Conservation (phyloP, 192 early-diverging fungal genomes). For the Dissophora globulifera region DNA sequence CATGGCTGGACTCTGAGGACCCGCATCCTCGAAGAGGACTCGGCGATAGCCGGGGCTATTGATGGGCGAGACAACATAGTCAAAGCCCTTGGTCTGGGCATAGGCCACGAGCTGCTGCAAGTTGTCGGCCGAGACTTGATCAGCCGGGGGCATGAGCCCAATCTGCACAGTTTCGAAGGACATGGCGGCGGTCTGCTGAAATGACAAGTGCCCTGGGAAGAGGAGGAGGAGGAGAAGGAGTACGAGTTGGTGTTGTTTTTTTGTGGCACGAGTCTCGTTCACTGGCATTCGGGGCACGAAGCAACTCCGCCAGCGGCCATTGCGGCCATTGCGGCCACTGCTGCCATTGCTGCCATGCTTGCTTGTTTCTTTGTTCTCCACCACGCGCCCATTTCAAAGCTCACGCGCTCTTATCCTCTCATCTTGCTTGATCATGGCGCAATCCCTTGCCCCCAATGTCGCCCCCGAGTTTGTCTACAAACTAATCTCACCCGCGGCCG, state of each 20-base stretch:
- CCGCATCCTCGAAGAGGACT: conserved; percentile 48
- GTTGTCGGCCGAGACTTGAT: conserved; percentile 22
- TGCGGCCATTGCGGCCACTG: too few relatives aligned
- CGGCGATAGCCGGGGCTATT: conserved; percentile 58
- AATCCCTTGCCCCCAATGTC: conserved; percentile 23
- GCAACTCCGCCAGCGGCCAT: too few relatives aligned
- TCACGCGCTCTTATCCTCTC: too few relatives aligned
- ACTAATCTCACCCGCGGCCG: conserved; percentile 28
- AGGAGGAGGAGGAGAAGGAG: too few relatives aligned
- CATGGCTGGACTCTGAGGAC: conserved; percentile 28
- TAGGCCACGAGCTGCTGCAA: conserved; percentile 28
- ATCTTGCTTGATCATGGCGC: conserved; percentile 8
- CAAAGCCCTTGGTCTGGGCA: conserved; percentile 51
- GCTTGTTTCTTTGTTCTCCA: too few relatives aligned
- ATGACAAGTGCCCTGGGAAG: conserved; percentile 40
- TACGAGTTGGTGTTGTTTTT: too few relatives aligned
- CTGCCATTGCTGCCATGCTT: too few relatives aligned
- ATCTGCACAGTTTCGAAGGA: conserved; percentile 34
- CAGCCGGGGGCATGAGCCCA: conserved; percentile 40
- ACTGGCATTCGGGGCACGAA: too few relatives aligned
- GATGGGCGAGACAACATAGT: conserved; percentile 66
- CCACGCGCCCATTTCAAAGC: too few relatives aligned
- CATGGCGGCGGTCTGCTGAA: conserved; percentile 31
- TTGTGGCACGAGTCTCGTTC: too few relatives aligned
- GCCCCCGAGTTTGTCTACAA: conserved; percentile 40